Evolutionary conservation across 164 flowering plant genomes (phyloP).

Genomic region (Vitis cinerea): DNA sequence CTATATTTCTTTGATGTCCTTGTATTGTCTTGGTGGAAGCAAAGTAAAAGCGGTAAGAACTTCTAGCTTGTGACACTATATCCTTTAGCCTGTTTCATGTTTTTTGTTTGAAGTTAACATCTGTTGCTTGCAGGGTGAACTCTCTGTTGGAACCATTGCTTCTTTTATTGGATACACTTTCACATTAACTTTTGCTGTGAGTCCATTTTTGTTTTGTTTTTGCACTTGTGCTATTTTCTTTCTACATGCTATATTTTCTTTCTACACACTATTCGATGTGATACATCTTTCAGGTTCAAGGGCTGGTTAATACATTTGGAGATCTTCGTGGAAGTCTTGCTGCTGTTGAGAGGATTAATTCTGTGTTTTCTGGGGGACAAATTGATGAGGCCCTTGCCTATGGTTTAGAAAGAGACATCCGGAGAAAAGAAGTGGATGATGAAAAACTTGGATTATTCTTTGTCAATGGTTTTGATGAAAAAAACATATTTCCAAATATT

Average conservation of each 20-base stretch:
- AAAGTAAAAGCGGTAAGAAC: slow-evolving; percentile 88
- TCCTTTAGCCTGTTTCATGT: neutral
- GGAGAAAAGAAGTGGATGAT: slow-evolving; percentile 36
- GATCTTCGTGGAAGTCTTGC: slow-evolving; percentile 93
- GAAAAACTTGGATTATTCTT: slow-evolving; percentile 48
- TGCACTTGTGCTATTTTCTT: slow-evolving; percentile 2
- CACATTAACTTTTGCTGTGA: slow-evolving; percentile 95
- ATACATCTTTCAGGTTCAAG: slow-evolving; percentile 76
- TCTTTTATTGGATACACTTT: slow-evolving; percentile 97
- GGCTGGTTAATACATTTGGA: slow-evolving; percentile 89
- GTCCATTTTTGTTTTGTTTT: slow-evolving; percentile 23
- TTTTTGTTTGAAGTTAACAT: neutral
- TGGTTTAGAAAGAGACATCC: slow-evolving; percentile 82
- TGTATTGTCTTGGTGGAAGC: slow-evolving; percentile 92
- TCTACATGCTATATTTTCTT: slow-evolving; percentile 9
- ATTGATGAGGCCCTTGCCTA: slow-evolving; percentile 84
- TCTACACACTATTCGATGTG: slow-evolving; percentile 11
- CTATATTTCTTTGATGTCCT: slow-evolving; percentile 82
- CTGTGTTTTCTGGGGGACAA: slow-evolving; percentile 71
- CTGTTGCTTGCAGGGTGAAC: slow-evolving; percentile 71
- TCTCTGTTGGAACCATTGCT: slow-evolving; percentile 83
- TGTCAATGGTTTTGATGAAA: slow-evolving; percentile 32
- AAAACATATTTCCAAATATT: slow-evolving; percentile 23
- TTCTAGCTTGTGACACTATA: neutral
- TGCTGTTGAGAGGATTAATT: slow-evolving; percentile 87